These are phyloP conservation scores for Hypoxylon trugodes DNA, from an alignment of 495 filamentous ascomycete species.

Conservation along the genomic window DNA sequence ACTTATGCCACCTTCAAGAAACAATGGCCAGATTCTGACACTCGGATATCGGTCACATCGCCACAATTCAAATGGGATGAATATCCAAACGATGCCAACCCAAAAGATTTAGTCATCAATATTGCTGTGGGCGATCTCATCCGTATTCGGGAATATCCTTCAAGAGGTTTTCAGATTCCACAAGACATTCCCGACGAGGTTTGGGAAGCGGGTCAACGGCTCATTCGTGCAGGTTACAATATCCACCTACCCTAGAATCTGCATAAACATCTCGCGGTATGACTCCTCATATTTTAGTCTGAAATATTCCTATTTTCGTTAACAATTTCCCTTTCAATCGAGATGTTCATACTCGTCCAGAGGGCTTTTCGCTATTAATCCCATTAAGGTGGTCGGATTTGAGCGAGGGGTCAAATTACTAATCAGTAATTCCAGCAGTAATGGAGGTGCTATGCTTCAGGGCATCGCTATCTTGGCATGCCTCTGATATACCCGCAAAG, in stretches of 20 bases:
- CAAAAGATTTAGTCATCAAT: conserved; percentile 47
- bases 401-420: no score
- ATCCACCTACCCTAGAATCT: conserved; percentile 45
- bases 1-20: conserved; percentile 51
- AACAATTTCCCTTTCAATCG: no score
- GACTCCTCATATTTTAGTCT: no score
- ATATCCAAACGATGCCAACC: conserved; percentile 47
- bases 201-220: conserved; percentile 46
- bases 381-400: no score
- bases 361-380: no score
- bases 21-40: conserved; percentile 47
- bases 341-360: no score
- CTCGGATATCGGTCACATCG: conserved; percentile 44
- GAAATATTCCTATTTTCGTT: no score
- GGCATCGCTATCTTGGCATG: no score
- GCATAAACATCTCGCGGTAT: no score
- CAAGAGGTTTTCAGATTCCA: conserved; percentile 46
- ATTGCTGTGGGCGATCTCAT: conserved; percentile 52
- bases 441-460: no score
- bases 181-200: conserved; percentile 49
- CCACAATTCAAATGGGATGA: conserved; percentile 44
- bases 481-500: no score
- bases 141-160: conserved; percentile 49
- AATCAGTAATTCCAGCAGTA: no score
- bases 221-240: conserved; percentile 45